phyloP scores from a whole-genome alignment of 2,329 filamentous ascomycete species.

The Cercospora beticola region DNA sequence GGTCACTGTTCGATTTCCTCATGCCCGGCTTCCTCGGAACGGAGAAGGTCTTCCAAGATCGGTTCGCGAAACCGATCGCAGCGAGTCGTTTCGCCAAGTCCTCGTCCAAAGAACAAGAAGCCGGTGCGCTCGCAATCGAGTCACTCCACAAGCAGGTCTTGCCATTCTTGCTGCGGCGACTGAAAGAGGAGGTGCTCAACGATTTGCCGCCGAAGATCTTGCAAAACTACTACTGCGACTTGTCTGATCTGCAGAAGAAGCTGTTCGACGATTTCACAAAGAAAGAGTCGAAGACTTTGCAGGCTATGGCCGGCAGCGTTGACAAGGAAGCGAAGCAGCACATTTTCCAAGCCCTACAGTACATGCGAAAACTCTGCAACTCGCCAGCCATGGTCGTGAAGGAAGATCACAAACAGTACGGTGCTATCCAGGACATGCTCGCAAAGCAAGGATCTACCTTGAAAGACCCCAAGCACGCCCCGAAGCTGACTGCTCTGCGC shows the following conservation, averaged over 20 bases:
- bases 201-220: conserved; percentile 97
- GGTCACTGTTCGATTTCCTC: conserved; percentile 97
- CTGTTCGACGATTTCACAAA: conserved; percentile 95
- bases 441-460: conserved; percentile 76
- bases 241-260: conserved; percentile 90
- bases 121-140: conserved; percentile 91
- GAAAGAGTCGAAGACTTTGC: conserved; percentile 85
- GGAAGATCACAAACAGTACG: conserved; percentile 85
- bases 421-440: conserved; percentile 79
- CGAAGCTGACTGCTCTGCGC: conserved; percentile 84
- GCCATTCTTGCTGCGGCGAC: conserved; percentile 88
- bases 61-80: conserved; percentile 92
- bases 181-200: conserved; percentile 96
- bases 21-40: conserved; percentile 98
- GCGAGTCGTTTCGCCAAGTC: conserved; percentile 95
- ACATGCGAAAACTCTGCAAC: conserved; percentile 99
- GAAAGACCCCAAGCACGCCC: conserved; percentile 82
- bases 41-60: conserved; percentile 94
- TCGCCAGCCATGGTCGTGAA: conserved; percentile 96
- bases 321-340: conserved; percentile 96
- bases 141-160: conserved; percentile 98
- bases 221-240: conserved; percentile 98
- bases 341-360: conserved; percentile 98
- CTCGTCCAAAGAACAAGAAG: conserved; percentile 97
- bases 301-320: conserved; percentile 75